Evolutionary conservation across 306 rosid species (phyloP), one percentile per base, ranked within the genome.

Genomic region (Dryas alaskensis): DNA sequence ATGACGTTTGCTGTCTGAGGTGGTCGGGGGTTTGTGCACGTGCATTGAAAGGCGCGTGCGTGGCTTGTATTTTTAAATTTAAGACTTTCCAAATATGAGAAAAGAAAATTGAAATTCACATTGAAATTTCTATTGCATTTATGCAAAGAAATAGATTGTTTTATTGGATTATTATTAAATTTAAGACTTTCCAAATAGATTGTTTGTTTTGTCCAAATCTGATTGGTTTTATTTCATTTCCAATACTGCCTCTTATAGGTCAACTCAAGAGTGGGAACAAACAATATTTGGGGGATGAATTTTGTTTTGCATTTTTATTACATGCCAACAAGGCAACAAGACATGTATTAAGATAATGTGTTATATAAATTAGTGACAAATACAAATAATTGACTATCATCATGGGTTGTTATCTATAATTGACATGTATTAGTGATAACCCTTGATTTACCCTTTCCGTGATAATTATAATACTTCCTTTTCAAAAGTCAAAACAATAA

Each of bases 81-180:
- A 5, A 25, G 49, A 50, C 63, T 8, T 44, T 16, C 48, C 13
- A 5, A 17, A 42, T 42, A 16, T 5, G 55, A 69, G 22, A 8
- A 31, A 16, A 44, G 50, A 43, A 53, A 47, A n/a, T n/a, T 4
- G 14, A 46, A 52, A 77, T 31, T 25, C 66, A 8, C 64, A 67
- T 58, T 67, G 31, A 39, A 60, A 22, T 66, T 19, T 22, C 53
- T 27, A 11, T 61, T 64, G 63, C 70, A 72, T 39, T 78, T 72
- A 47, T 47, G 54, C 67, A 46, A 40, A 27, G 58, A 71, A 70
- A 43, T 72, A 39, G 37, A 72, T 48, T 45, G 44, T 22, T 40
- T 67, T 59, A 40, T 67, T 49, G 59, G 50, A 42, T 16, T 54
- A 62, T 65, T 54, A 16, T 19, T 19, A 19, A 19, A 19, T 19